Evolutionary conservation across 1,139 yeast species (phyloP).

Genomic region (Meyerozyma sp.): DNA sequence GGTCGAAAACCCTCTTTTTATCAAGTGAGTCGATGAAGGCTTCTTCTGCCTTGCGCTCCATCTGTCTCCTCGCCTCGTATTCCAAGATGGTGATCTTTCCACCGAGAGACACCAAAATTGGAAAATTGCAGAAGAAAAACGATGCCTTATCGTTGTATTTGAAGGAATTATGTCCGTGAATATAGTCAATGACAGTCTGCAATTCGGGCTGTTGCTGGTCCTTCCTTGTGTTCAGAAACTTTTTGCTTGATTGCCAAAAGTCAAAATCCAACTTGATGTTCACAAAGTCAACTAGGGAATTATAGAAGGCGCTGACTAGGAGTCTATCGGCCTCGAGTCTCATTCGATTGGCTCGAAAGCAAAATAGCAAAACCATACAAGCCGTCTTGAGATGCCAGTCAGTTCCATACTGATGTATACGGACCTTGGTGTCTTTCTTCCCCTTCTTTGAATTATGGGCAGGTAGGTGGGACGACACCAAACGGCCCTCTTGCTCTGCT

Average conservation of each 20-base stretch:
- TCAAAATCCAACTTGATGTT: constrained; percentile 77
- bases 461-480: constrained; percentile 3
- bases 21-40: constrained; percentile 77
- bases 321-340: constrained; percentile 25
- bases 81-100: constrained; percentile 76
- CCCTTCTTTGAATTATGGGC: constrained; percentile 12
- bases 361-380: constrained; percentile 49
- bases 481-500: constrained; percentile 6
- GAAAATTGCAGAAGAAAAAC: constrained; percentile 73
- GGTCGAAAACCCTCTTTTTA: constrained; percentile 54
- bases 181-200: constrained; percentile 39
- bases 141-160: constrained; percentile 17
- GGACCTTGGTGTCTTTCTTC: constrained; percentile 39
- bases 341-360: constrained; percentile 48
- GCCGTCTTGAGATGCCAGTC: constrained; percentile 81
- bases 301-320: constrained; percentile 61
- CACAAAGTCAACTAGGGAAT: constrained; percentile 74
- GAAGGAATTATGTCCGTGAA: constrained; percentile 31
- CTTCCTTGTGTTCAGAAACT: constrained; percentile 2
- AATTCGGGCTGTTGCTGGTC: constrained; percentile 20
- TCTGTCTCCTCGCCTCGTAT: constrained; percentile 73
- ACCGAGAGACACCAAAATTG: constrained; percentile 77
- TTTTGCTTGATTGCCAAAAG: constrained; percentile 57
- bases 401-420: constrained; percentile 59
- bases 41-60: constrained; percentile 87